These are phyloP conservation scores for Xerocomellus amylosporus DNA, from an alignment of 768 basidiomycete genomes.

Conservation along the genomic window DNA sequence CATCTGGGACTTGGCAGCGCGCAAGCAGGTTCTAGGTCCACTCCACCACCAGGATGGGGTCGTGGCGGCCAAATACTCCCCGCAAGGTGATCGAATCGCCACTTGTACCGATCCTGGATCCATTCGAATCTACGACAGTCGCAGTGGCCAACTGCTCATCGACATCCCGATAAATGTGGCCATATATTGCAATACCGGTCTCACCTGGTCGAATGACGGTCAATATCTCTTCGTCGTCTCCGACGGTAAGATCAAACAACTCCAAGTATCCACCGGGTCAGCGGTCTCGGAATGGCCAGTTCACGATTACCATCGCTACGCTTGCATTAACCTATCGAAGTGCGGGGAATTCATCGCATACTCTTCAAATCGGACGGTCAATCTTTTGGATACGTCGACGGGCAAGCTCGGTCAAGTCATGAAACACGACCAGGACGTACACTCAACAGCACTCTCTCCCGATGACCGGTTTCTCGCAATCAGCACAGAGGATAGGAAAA, in stretches of 20 bases:
- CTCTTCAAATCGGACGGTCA: neutral
- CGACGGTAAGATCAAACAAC: neutral
- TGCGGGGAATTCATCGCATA: neutral
- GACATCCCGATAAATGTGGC: neutral
- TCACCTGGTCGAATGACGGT: neutral
- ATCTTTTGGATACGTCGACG: neutral
- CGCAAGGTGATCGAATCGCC: neutral
- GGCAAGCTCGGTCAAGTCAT: neutral
- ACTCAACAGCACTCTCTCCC: neutral
- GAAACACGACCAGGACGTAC: neutral
- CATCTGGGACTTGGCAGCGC: neutral
- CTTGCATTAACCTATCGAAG: neutral
- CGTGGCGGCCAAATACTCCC: neutral
- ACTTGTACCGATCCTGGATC: neutral
- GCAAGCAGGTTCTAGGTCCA: neutral
- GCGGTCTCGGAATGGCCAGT: neutral
- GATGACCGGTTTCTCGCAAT: neutral
- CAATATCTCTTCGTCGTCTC: neutral
- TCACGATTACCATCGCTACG: neutral
- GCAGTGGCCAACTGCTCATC: neutral
- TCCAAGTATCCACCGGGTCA: neutral
- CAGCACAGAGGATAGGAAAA: neutral
- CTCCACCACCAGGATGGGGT: neutral
- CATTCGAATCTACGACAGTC: neutral
- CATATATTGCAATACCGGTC: neutral